phyloP scores from a whole-genome alignment of 306 rosid genomes.

The Argentina anserina region DNA sequence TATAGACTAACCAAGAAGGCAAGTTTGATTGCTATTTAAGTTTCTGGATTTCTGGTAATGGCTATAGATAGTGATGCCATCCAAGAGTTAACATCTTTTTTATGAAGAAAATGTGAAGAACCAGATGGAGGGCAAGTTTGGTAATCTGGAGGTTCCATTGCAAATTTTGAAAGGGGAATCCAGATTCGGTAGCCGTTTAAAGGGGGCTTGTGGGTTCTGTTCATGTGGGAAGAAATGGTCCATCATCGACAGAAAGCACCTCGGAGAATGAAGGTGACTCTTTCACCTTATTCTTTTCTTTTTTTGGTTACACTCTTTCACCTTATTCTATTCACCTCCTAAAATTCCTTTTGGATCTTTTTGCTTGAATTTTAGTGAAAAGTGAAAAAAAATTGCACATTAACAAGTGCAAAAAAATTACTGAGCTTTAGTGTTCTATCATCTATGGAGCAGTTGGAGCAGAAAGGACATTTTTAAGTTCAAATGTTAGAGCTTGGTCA shows the following conservation, averaged over 20 bases:
- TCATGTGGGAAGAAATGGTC: conserved; percentile 10
- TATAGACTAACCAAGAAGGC: background rate
- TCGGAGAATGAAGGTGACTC: conserved; percentile 4
- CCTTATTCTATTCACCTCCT: conserved; percentile 4
- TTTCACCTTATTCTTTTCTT: conserved; percentile 5
- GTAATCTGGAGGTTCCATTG: background rate
- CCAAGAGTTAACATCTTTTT: background rate
- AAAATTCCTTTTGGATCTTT: conserved; percentile 1
- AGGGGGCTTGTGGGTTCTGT: background rate
- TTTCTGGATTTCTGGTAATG: background rate
- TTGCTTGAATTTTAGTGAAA: conserved; percentile 20
- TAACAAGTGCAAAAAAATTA: background rate
- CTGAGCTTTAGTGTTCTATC: background rate
- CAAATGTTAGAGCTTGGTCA: background rate
- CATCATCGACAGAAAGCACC: conserved; percentile 11
- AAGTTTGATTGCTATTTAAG: conserved; percentile 4
- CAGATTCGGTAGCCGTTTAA: conserved; percentile 30
- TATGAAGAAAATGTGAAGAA: background rate
- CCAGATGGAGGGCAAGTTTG: conserved; percentile 4
- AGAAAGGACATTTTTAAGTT: background rate
- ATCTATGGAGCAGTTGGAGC: background rate
- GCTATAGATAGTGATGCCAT: background rate
- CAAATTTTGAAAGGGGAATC: conserved; percentile 17
- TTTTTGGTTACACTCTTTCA: too few species aligned
- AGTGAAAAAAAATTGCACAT: background rate